Evolutionary conservation across 2,329 filamentous ascomycete species (phyloP).

Genomic region (Alternaria alternata): DNA sequence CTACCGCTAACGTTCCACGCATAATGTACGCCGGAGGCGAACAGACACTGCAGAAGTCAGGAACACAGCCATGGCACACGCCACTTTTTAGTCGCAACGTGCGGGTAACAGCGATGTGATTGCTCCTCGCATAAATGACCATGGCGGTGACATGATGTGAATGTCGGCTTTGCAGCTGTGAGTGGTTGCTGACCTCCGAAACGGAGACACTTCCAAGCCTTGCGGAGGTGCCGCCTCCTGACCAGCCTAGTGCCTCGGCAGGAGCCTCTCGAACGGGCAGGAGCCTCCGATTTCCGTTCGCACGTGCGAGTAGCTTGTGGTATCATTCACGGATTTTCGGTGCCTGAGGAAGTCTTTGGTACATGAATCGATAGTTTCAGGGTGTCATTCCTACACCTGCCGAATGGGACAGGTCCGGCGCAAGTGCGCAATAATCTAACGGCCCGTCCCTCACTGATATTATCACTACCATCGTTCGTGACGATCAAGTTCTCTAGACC

Average conservation of each 20-base stretch:
- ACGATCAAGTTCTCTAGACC: background rate
- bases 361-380: background rate
- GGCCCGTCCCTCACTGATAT: constrained; percentile 9
- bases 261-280: constrained; percentile 27
- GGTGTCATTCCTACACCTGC: constrained; percentile 2
- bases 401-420: constrained; percentile 5
- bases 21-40: constrained; percentile 9
- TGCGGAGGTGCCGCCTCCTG: constrained; percentile 11
- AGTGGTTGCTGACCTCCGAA: constrained; percentile 34
- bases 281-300: constrained; percentile 18
- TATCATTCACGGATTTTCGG: constrained; percentile 20
- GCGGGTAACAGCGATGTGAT: constrained; percentile 32
- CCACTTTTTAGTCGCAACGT: constrained; percentile 23
- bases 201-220: constrained; percentile 19
- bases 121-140: constrained; percentile 35
- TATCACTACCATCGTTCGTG: background rate
- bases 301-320: constrained; percentile 25
- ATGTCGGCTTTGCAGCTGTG: constrained; percentile 29
- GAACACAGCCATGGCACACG: constrained; percentile 13
- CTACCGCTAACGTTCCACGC: constrained; percentile 2
- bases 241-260: constrained; percentile 28
- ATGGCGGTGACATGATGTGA: constrained; percentile 15
- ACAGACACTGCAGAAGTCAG: background rate
- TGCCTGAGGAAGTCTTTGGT: background rate
- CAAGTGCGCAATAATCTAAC: background rate